A percentile compares a stretch with the other conserved stretches of the same genome.
Conservation (phyloP, 2,329 filamentous ascomycete species). For the Fusarium illudens region DNA sequence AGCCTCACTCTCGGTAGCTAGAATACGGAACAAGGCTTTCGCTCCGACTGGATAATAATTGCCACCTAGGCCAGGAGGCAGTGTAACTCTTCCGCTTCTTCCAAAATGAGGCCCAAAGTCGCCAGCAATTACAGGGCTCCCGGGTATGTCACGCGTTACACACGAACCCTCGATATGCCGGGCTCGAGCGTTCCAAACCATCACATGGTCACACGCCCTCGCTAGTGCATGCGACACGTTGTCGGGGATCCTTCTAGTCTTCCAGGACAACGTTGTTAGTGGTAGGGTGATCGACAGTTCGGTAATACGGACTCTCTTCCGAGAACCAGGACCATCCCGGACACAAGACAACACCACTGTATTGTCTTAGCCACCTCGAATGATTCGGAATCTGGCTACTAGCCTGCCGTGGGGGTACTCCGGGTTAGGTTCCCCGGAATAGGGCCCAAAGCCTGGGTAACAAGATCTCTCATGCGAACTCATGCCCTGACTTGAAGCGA, state of each 20-base stretch:
- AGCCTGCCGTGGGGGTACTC: not conserved
- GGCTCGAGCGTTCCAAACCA: not conserved
- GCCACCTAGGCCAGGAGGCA: not conserved
- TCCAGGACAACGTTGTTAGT: conserved; percentile 21
- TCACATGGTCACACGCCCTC: conserved; percentile 8
- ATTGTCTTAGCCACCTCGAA: not conserved
- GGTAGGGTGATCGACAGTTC: conserved; percentile 56
- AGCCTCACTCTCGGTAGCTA: conserved; percentile 2
- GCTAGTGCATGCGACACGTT: conserved; percentile 23
- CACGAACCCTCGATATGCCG: not conserved
- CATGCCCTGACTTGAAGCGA: not conserved
- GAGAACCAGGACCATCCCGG: not conserved
- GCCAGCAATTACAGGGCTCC: not conserved
- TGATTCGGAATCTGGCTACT: not conserved
- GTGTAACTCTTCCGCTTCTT: not conserved
- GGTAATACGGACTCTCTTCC: conserved; percentile 33
- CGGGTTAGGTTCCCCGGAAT: not conserved
- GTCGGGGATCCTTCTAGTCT: conserved; percentile 19
- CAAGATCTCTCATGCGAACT: not conserved
- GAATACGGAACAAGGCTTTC: not conserved
- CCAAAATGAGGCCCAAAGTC: not conserved
- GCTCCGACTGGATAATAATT: not conserved
- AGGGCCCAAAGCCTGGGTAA: not conserved
- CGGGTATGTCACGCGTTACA: conserved; percentile 1
- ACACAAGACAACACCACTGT: not conserved